These are phyloP conservation scores for Blastobotrys elegans DNA, from an alignment of 1,139 yeast species.

Conservation along the genomic window DNA sequence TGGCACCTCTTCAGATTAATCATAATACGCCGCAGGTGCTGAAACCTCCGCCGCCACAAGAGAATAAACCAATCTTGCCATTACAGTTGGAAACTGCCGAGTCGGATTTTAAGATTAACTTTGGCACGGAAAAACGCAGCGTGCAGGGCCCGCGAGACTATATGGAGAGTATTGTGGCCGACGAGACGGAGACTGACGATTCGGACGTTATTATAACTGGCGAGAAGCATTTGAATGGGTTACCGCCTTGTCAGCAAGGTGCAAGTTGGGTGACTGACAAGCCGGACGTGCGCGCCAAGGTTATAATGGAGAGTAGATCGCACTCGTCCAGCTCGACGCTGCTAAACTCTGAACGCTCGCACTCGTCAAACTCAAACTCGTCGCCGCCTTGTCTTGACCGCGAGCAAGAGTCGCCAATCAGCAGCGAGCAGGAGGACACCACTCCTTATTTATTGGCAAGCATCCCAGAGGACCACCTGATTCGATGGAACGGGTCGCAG, in stretches of 20 bases:
- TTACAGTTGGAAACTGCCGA: background rate
- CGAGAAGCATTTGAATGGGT: background rate
- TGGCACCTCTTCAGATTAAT: background rate
- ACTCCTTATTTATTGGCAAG: constrained; percentile 10
- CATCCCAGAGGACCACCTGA: constrained; percentile 8
- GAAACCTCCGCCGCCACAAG: background rate
- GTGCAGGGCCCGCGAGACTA: constrained; percentile 9
- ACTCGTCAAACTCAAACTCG: constrained; percentile 11
- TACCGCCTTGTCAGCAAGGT: background rate
- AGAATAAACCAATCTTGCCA: background rate
- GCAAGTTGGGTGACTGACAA: constrained; percentile 6
- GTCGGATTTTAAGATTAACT: background rate
- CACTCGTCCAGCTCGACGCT: constrained; percentile 1
- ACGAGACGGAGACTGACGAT: constrained; percentile 2
- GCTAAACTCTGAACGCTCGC: constrained; percentile 11
- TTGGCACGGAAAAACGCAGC: background rate
- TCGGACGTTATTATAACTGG: constrained; percentile 12
- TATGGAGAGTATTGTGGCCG: background rate
- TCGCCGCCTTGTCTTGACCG: constrained; percentile 19
- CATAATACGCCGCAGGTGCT: background rate
- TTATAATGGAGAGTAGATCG: background rate
- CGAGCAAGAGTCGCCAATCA: constrained; percentile 22
- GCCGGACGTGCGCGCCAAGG: background rate
- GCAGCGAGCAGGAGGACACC: constrained; percentile 21
- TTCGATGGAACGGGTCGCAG: constrained; percentile 6